These are phyloP conservation scores for Eimeria falciformis DNA, from an alignment of 169 alveolate genomes.

Conservation along the genomic window DNA sequence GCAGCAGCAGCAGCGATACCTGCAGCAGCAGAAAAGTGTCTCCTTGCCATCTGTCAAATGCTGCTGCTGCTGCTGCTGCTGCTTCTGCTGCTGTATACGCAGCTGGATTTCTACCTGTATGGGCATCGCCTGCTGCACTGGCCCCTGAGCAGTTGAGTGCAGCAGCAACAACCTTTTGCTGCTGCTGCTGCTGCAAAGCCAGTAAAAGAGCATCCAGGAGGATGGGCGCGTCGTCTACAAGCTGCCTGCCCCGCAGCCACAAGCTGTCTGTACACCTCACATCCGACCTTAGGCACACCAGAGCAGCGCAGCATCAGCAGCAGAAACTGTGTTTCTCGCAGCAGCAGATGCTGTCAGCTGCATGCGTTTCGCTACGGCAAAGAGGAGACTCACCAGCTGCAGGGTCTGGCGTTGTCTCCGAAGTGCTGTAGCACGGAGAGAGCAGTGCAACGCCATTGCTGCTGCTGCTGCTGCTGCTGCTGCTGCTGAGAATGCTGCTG, in stretches of 20 bases:
- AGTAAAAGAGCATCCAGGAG: neutral
- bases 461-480: constrained; percentile 31
- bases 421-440: constrained; percentile 3
- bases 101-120: no score
- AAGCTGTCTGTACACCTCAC: constrained; percentile 30
- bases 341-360: constrained; percentile 4
- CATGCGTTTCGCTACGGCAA: neutral
- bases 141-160: neutral
- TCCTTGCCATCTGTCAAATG: constrained; percentile 10
- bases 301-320: neutral
- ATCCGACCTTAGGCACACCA: constrained; percentile 34
- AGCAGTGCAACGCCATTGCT: constrained; percentile 13
- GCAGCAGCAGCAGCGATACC: constrained; percentile 39
- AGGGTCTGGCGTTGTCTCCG: neutral
- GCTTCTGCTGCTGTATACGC: neutral
- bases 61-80: neutral
- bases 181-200: constrained; percentile 34
- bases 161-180: neutral
- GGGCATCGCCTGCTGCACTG: neutral
- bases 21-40: constrained; percentile 41
- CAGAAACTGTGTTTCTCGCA: neutral
- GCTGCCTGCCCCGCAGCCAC: neutral
- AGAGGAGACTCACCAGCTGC: constrained; percentile 16
- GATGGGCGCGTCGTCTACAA: neutral
- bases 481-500: neutral